A percentile compares a stretch with the other conserved stretches of the same genome.
Conservation (phyloP, 2,329 filamentous ascomycete genomes). For the Aureobasidium vineae region DNA sequence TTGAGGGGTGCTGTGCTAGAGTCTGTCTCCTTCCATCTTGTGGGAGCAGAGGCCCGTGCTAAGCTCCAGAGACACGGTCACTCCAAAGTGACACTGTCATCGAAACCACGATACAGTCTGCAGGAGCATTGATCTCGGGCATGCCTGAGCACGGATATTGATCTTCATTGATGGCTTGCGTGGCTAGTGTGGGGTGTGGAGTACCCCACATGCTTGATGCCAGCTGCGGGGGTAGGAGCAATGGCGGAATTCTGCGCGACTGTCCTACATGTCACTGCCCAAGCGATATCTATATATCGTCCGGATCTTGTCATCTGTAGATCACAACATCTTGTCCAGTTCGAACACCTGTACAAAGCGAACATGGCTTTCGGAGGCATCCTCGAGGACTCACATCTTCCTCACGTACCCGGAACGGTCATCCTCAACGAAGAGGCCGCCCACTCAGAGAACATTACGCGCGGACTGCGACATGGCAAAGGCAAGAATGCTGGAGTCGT, state of each 20-base stretch:
- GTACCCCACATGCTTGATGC: neutral
- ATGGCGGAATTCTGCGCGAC: too few species aligned
- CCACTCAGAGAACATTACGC: constrained; percentile 21
- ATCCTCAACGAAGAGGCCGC: constrained; percentile 27
- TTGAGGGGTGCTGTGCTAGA: too few species aligned
- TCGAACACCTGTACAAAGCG: neutral
- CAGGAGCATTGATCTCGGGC: too few species aligned
- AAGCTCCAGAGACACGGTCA: too few species aligned
- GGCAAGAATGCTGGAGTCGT: constrained; percentile 29
- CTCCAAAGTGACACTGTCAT: too few species aligned
- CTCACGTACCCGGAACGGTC: constrained; percentile 28
- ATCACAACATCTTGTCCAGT: neutral
- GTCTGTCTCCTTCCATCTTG: too few species aligned
- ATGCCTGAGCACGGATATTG: too few species aligned
- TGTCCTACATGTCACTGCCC: too few species aligned
- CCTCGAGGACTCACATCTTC: constrained; percentile 25
- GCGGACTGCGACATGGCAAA: constrained; percentile 25
- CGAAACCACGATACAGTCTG: too few species aligned
- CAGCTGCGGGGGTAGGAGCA: neutral
- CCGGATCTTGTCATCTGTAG: neutral
- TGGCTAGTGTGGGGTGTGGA: neutral
- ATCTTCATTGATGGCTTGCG: too few species aligned
- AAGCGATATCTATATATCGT: neutral
- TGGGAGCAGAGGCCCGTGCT: too few species aligned
- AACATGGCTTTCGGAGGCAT: constrained; percentile 28